phyloP scores from a whole-genome alignment of 179 eudicot genomes.

The Camellia oleifera region DNA sequence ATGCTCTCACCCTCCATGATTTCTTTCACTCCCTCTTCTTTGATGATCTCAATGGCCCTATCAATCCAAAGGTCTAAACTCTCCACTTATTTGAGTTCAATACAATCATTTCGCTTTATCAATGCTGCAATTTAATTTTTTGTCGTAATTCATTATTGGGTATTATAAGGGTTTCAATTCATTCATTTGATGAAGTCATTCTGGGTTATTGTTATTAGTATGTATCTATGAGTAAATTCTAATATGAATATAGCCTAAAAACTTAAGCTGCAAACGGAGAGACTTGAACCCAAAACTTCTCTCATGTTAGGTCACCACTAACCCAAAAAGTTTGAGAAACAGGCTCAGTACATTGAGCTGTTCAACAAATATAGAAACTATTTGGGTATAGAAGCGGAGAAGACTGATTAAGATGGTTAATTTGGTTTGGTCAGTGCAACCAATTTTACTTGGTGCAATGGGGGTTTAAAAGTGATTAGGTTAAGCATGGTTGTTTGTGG shows the following conservation, averaged over 20 bases:
- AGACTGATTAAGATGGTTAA: neutral
- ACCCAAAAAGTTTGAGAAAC: no score
- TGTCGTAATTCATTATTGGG: neutral
- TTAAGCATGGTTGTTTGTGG: neutral
- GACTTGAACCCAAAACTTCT: no score
- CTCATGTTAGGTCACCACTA: no score
- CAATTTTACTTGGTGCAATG: neutral
- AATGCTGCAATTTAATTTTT: neutral
- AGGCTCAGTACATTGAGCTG: no score
- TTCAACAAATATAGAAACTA: neutral
- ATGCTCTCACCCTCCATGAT: constrained; percentile 53
- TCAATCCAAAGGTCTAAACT: constrained; percentile 44
- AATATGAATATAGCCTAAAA: neutral
- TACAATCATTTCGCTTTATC: neutral
- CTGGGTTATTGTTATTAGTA: neutral
- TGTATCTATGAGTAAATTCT: neutral
- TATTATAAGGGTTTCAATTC: neutral
- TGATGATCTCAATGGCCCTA: constrained; percentile 71
- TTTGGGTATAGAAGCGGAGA: neutral
- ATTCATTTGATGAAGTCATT: neutral
- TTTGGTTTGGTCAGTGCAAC: neutral
- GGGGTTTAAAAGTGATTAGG: neutral
- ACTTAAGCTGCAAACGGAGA: neutral
- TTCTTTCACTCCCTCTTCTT: constrained; percentile 58
- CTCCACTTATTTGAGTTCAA: neutral